These are phyloP conservation scores for Naematelia aurantialba DNA, from an alignment of 768 basidiomycete genomes.

Conservation along the genomic window DNA sequence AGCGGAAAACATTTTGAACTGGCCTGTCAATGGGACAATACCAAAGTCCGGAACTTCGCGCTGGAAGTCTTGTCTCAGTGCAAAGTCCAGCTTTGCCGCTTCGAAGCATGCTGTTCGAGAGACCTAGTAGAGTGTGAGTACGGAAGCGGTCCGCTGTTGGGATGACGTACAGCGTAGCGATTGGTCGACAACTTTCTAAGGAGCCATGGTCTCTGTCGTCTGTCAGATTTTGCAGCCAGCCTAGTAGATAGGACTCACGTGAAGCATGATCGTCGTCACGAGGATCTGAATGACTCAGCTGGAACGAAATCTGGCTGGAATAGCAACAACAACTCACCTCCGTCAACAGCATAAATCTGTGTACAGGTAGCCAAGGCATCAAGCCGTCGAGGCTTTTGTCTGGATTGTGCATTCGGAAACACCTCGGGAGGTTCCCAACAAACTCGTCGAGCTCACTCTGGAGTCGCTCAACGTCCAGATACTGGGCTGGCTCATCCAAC, in stretches of 20 bases:
- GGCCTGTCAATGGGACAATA: slow-evolving; percentile 34
- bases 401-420: slow-evolving; percentile 45
- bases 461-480: slow-evolving; percentile 73
- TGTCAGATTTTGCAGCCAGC: slow-evolving; percentile 38
- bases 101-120: slow-evolving; percentile 87
- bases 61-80: slow-evolving; percentile 51
- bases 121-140: slow-evolving; percentile 51
- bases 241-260: slow-evolving; percentile 22
- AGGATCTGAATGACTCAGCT: slow-evolving; percentile 13
- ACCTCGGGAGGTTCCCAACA: slow-evolving; percentile 67
- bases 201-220: slow-evolving; percentile 82
- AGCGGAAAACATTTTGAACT: slow-evolving; percentile 48
- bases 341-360: slow-evolving; percentile 46
- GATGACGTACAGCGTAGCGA: slow-evolving; percentile 82
- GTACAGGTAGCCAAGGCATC: slow-evolving; percentile 39
- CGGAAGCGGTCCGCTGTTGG: slow-evolving; percentile 53
- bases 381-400: slow-evolving; percentile 40
- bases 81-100: slow-evolving; percentile 82
- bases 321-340: slow-evolving; percentile 22
- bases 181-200: slow-evolving; percentile 74
- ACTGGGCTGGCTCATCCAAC: slow-evolving; percentile 73
- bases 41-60: slow-evolving; percentile 38
- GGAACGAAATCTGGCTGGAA: not conserved
- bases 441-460: slow-evolving; percentile 82
- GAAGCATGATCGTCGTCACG: slow-evolving; percentile 43